A percentile compares a stretch with the other conserved stretches of the same genome.
These are phyloP conservation scores for Jimgerdemannia lactiflua DNA, from an alignment of 192 early-diverging fungal species.

Conservation along the genomic window DNA sequence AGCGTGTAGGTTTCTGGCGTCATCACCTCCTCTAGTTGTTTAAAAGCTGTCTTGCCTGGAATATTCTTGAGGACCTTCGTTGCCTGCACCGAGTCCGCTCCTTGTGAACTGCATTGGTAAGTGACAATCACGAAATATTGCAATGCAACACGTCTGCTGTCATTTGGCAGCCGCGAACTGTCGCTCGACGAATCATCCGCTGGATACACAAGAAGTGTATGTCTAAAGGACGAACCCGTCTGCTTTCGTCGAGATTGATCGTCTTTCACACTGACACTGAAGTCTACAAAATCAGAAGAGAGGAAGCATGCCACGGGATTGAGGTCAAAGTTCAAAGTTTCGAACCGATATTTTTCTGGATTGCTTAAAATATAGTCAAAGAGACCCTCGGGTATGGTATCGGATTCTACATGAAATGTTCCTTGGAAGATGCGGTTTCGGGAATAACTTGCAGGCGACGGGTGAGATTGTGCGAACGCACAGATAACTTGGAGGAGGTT, in stretches of 20 bases:
- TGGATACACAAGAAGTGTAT: not conserved
- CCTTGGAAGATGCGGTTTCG: constrained; percentile 51
- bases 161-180: not conserved
- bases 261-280: not conserved
- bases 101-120: not conserved
- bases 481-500: constrained; percentile 47
- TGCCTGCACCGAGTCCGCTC: not conserved
- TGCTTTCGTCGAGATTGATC: not conserved
- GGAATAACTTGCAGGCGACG: constrained; percentile 44
- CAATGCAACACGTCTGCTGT: not conserved
- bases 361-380: constrained; percentile 40
- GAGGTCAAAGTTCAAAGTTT: not conserved
- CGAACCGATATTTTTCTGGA: constrained; percentile 33
- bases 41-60: not conserved
- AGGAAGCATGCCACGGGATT: not conserved
- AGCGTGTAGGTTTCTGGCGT: not conserved
- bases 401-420: constrained; percentile 30
- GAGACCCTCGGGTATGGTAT: constrained; percentile 25
- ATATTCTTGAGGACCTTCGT: not conserved
- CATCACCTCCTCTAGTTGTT: not conserved
- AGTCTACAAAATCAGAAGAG: not conserved
- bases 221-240: not conserved
- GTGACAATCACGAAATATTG: not conserved
- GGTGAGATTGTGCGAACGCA: constrained; percentile 40
- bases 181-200: not conserved